Percentiles rank a stretch among this genome's conserved stretches.
Conservation (phyloP, 768 basidiomycete species). For the Agaricus sinodeliciosus region DNA sequence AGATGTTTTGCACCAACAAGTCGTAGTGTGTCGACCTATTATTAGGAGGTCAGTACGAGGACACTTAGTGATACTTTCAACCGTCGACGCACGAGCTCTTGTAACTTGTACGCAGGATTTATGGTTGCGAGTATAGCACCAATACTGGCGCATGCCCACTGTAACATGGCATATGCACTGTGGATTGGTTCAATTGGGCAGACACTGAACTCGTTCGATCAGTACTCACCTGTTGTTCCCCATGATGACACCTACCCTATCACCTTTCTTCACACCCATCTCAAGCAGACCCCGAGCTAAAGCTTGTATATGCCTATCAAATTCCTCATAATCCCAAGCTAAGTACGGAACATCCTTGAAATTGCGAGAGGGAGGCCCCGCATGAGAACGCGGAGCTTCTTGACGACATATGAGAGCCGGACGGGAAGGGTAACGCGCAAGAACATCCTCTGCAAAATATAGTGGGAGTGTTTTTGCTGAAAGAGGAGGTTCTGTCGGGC, state of each 20-base stretch:
- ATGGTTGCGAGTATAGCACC: conserved; percentile 81
- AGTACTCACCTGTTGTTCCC: conserved; percentile 69
- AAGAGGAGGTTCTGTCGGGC: conserved; percentile 50
- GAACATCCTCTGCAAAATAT: conserved; percentile 56
- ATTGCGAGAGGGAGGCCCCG: conserved; percentile 52
- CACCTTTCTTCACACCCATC: conserved; percentile 69
- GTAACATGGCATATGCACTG: conserved; percentile 74
- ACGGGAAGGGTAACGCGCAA: conserved; percentile 38
- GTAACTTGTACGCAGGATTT: conserved; percentile 72
- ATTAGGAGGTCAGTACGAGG: not conserved
- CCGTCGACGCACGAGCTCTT: conserved; percentile 54
- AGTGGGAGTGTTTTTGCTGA: conserved; percentile 47
- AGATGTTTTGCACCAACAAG: conserved; percentile 64
- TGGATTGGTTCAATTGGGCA: not conserved
- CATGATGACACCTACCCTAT: conserved; percentile 77
- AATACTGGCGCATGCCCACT: conserved; percentile 82
- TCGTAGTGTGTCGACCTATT: conserved; percentile 52
- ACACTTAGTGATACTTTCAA: not conserved
- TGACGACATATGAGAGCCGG: conserved; percentile 62
- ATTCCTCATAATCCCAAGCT: conserved; percentile 70
- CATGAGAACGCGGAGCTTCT: conserved; percentile 52
- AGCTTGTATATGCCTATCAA: conserved; percentile 58
- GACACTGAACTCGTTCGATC: not conserved
- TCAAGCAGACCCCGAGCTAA: conserved; percentile 62
- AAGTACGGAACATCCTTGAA: conserved; percentile 43